Conservation (phyloP, 495 filamentous ascomycete genomes). For the Recurvomyces mirabilis region DNA sequence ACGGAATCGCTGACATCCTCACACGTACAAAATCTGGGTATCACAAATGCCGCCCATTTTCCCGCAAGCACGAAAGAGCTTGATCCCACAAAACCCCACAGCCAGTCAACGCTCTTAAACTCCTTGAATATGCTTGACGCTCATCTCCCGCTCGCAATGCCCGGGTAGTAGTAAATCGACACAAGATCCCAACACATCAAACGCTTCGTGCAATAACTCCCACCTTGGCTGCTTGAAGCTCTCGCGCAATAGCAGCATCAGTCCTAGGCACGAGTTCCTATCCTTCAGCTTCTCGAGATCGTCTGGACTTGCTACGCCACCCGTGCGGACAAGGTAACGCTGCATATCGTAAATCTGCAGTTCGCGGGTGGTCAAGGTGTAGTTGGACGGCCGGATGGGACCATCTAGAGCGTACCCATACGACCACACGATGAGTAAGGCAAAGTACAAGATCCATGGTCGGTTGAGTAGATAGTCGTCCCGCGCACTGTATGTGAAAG, state of each 20-base stretch:
- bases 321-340: constrained; percentile 60
- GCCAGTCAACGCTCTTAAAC: background rate
- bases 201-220: constrained; percentile 84
- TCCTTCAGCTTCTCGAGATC: constrained; percentile 65
- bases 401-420: constrained; percentile 92
- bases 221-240: constrained; percentile 75
- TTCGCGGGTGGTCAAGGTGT: constrained; percentile 43
- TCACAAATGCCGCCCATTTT: constrained; percentile 10
- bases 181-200: constrained; percentile 67
- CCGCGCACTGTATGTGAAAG: constrained; percentile 57
- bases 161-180: constrained; percentile 45
- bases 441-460: constrained; percentile 96
- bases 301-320: constrained; percentile 64
- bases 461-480: constrained; percentile 87
- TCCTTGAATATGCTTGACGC: constrained; percentile 5
- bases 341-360: constrained; percentile 72
- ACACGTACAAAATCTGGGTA: constrained; percentile 7
- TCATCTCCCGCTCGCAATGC: constrained; percentile 6
- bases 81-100: no score
- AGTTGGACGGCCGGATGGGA: constrained; percentile 42
- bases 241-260: constrained; percentile 72
- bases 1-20: no score
- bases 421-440: constrained; percentile 83
- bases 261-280: constrained; percentile 69
- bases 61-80: no score